Evolutionary conservation across 139 green algal genomes (phyloP).

Genomic region (Nannochloris sp.): DNA sequence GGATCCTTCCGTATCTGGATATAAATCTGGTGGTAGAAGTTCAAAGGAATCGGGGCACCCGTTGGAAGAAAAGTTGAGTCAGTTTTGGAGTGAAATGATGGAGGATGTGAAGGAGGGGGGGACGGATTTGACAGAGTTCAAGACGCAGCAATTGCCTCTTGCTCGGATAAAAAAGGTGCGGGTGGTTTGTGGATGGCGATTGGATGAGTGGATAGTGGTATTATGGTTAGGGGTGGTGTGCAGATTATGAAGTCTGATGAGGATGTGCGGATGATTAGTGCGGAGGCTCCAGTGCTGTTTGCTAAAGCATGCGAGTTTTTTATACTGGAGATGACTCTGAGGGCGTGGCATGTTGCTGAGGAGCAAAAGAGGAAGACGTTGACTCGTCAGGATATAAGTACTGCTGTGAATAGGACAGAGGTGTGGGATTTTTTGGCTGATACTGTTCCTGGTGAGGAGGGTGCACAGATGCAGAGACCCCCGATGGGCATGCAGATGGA

Average conservation of each 20-base stretch:
- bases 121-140: constrained; percentile 75
- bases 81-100: constrained; percentile 77
- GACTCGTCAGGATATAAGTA: constrained; percentile 89
- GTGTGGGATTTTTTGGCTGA: constrained; percentile 97
- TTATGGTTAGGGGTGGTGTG: not conserved
- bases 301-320: constrained; percentile 73
- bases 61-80: constrained; percentile 45
- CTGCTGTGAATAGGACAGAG: constrained; percentile 86
- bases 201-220: no score
- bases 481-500: not conserved
- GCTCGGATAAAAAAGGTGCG: constrained; percentile 95
- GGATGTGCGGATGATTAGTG: constrained; percentile 92
- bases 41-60: not conserved
- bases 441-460: constrained; percentile 78
- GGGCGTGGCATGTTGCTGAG: constrained; percentile 88
- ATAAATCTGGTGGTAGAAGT: not conserved
- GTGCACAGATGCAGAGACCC: not conserved
- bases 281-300: constrained; percentile 96
- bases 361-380: constrained; percentile 95
- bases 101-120: constrained; percentile 68
- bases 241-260: constrained; percentile 99
- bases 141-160: constrained; percentile 94
- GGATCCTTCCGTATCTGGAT: not conserved
- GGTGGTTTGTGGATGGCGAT: not conserved
- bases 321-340: constrained; percentile 88